A percentile compares a stretch with the other conserved stretches of the same genome.
Evolutionary conservation across 2,329 filamentous ascomycete species (phyloP).

Genomic region (Botrytis fragariae): DNA sequence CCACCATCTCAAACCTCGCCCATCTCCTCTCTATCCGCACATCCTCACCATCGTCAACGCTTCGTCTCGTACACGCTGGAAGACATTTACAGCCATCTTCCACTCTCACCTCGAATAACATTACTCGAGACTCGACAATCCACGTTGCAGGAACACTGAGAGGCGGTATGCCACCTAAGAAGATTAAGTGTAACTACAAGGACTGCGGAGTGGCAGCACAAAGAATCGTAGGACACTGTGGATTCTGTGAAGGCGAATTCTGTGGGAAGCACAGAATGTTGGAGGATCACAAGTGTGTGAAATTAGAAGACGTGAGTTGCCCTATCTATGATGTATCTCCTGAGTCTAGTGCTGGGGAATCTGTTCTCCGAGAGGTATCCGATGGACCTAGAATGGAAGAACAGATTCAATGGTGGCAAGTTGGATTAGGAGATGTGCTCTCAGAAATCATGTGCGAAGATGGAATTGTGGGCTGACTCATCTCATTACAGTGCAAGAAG

Average conservation of each 20-base stretch:
- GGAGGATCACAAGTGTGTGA: constrained; percentile 90
- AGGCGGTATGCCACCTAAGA: constrained; percentile 60
- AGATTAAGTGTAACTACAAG: constrained; percentile 80
- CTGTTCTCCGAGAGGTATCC: constrained; percentile 28
- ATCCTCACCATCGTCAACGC: constrained; percentile 48
- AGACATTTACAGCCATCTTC: constrained; percentile 48
- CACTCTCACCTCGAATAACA: constrained; percentile 47
- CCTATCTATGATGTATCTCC: constrained; percentile 12
- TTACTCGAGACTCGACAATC: constrained; percentile 50
- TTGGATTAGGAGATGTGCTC: constrained; percentile 40
- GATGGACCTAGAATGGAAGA: neutral
- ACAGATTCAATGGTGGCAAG: constrained; percentile 40
- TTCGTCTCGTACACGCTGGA: constrained; percentile 57
- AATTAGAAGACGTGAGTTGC: constrained; percentile 76
- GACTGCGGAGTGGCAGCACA: constrained; percentile 85
- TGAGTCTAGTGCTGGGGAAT: neutral
- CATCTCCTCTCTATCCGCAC: constrained; percentile 57
- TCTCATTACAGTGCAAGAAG: constrained; percentile 73
- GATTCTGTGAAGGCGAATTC: constrained; percentile 90
- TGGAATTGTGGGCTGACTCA: constrained; percentile 5
- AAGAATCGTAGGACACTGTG: constrained; percentile 93
- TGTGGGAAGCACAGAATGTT: constrained; percentile 92
- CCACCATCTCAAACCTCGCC: constrained; percentile 53
- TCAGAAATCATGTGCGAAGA: constrained; percentile 39
- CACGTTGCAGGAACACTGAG: constrained; percentile 57